Conservation (phyloP, 2,329 filamentous ascomycete species). For the Phaeosphaeria sp. region DNA sequence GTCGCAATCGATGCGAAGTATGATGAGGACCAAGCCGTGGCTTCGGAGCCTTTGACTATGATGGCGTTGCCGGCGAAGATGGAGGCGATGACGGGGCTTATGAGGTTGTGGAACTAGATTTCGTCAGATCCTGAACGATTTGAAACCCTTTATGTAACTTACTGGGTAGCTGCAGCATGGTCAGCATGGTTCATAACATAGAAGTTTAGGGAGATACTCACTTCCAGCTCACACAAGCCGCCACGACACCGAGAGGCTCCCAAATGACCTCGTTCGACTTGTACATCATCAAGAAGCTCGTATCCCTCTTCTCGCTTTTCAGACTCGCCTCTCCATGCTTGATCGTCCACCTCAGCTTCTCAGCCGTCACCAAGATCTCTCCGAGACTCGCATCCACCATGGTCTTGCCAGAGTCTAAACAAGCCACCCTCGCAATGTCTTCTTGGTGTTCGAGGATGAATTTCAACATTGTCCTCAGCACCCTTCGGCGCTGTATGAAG, state of each 20-base stretch:
- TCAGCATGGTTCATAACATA: constrained; percentile 11
- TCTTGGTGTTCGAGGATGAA: constrained; percentile 90
- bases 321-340: constrained; percentile 86
- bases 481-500: constrained; percentile 77
- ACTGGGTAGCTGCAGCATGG: constrained; percentile 50
- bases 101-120: constrained; percentile 85
- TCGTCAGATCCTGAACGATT: constrained; percentile 35
- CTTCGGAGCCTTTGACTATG: constrained; percentile 92
- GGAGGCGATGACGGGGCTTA: constrained; percentile 87
- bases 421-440: constrained; percentile 82
- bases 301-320: constrained; percentile 74
- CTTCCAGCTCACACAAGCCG: constrained; percentile 96
- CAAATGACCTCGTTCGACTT: constrained; percentile 91
- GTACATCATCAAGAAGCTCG: constrained; percentile 92
- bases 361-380: constrained; percentile 90
- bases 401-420: constrained; percentile 94
- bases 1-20: constrained; percentile 84
- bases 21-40: constrained; percentile 88
- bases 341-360: constrained; percentile 95
- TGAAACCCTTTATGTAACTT: constrained; percentile 16
- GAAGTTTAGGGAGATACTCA: constrained; percentile 55
- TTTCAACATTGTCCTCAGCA: constrained; percentile 81
- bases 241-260: constrained; percentile 91
- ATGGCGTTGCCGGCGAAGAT: constrained; percentile 92
- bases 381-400: constrained; percentile 93